Percentiles rank a stretch among this genome's conserved stretches.
Evolutionary conservation across 2,329 filamentous ascomycete species (phyloP).

Genomic region (Phoma herbarum): DNA sequence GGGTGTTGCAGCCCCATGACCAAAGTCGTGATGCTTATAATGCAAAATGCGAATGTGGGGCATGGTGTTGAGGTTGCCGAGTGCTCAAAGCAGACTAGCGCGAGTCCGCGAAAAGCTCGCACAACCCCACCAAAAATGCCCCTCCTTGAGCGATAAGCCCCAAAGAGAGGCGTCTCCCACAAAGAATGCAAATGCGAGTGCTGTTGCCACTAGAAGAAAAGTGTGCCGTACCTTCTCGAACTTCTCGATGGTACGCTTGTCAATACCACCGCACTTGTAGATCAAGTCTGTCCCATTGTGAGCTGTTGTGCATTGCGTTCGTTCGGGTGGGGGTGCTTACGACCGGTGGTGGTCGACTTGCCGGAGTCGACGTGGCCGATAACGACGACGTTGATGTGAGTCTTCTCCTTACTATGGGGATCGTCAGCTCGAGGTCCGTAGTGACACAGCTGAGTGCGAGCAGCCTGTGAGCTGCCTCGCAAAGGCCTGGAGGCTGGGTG

Average conservation of each 20-base stretch:
- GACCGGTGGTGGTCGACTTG: constrained; percentile 93
- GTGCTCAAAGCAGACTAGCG: constrained; percentile 43
- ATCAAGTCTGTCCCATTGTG: constrained; percentile 77
- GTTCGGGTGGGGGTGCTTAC: constrained; percentile 63
- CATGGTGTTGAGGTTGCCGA: constrained; percentile 47
- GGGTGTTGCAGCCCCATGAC: not conserved
- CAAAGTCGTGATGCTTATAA: constrained; percentile 16
- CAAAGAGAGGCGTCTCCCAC: constrained; percentile 38
- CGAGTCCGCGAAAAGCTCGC: constrained; percentile 49
- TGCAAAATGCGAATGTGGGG: constrained; percentile 36
- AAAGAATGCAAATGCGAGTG: constrained; percentile 27
- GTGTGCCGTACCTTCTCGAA: constrained; percentile 92
- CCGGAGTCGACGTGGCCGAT: constrained; percentile 99
- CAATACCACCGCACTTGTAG: constrained; percentile 99
- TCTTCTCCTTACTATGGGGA: constrained; percentile 84
- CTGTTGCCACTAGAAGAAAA: constrained; percentile 24
- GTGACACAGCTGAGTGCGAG: not conserved
- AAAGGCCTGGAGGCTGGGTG: constrained; percentile 2
- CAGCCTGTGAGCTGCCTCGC: not conserved
- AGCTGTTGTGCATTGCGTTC: constrained; percentile 38
- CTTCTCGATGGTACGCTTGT: constrained; percentile 99
- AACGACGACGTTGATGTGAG: constrained; percentile 94
- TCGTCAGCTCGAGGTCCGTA: constrained; percentile 43
- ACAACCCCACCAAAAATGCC: constrained; percentile 54
- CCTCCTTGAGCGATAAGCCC: constrained; percentile 43